Evolutionary conservation across 1,139 yeast genomes (phyloP), one percentile per base, ranked within the genome.

Genomic region (Geotrichum carabidarum): DNA sequence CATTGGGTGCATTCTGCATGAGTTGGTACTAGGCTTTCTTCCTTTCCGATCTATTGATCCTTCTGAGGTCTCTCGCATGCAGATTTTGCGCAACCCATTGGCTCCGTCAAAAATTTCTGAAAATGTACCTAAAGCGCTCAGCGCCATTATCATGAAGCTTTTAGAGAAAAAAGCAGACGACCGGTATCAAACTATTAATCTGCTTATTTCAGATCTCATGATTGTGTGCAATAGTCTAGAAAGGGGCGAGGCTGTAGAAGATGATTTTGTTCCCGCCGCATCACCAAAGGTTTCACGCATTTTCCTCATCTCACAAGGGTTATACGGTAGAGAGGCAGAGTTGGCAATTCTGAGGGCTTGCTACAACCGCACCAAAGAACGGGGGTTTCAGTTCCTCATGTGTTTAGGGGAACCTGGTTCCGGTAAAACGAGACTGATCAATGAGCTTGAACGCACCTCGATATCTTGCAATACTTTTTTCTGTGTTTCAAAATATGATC

Each of bases 1-100:
- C 36, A 59, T 78, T 12, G 84, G 84, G 30, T 72, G 79, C 30
- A 74, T 80, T 2, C 59, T 80, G 42, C 79, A 80, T 59, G 82
- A 79, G 57, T 62, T 78, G 27, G 58, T 79, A 11, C 71, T 77
- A 8, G 81, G 82, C 0, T 65, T 69, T 18, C 64, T 77, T 4
- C 83, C 82, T 0, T 78, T 78, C 58, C 68, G 70, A 32, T 71
- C 77, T 7, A 69, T 71, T 4, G 78, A 75, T 56, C 74, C 79
- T 0, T 65, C 72, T 6, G 74, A 74, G 27, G 59, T 79, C 30
- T 69, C 75, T 1, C 65, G 74, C 50, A 72, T 76, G 74, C 79
- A 77, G 55, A 68, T 78, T 11, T 63, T 71, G 22, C 73, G 77
- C 51, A 71, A 69, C 22, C 80, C 81, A 0, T 66, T 72, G 8